Conservation (phyloP, 768 basidiomycete species). For the Sporobolomyces pararoseus region DNA sequence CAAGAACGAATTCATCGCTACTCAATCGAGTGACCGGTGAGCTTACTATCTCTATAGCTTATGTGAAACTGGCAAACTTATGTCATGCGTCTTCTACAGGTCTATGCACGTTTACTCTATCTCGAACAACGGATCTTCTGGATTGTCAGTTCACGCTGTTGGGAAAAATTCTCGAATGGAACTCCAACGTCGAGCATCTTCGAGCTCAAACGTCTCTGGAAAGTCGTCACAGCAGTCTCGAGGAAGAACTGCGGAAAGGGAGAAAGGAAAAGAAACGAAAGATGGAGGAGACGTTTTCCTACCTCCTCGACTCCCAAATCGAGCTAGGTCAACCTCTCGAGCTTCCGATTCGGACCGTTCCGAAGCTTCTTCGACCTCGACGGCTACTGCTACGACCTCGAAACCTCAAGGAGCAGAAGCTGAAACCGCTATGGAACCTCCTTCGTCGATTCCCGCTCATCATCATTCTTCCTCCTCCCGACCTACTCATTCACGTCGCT, state of each 20-base stretch:
- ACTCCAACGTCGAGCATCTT: slow-evolving; percentile 46
- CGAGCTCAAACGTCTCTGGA: no score
- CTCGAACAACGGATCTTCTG: slow-evolving; percentile 53
- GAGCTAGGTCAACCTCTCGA: slow-evolving; percentile 27
- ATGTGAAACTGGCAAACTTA: no score
- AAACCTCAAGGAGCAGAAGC: neutral
- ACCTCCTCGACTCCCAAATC: slow-evolving; percentile 13
- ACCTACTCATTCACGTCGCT: slow-evolving; percentile 22
- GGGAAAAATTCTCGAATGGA: slow-evolving; percentile 79
- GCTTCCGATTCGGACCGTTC: slow-evolving; percentile 32
- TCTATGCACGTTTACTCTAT: slow-evolving; percentile 92
- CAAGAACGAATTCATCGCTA: slow-evolving; percentile 91
- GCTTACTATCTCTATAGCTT: no score
- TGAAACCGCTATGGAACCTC: slow-evolving; percentile 38
- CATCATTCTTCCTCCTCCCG: slow-evolving; percentile 8
- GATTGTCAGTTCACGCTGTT: slow-evolving; percentile 61
- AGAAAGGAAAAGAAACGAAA: neutral
- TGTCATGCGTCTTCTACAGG: slow-evolving; percentile 39
- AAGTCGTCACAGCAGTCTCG: neutral
- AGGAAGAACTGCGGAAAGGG: neutral
- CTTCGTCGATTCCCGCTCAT: slow-evolving; percentile 26
- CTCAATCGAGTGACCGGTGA: slow-evolving; percentile 88
- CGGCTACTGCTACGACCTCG: slow-evolving; percentile 7
- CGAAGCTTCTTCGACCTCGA: slow-evolving; percentile 23
- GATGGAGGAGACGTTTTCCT: slow-evolving; percentile 9